A percentile compares a stretch with the other conserved stretches of the same genome.
Conservation (phyloP, 108 stramenopile species). For the Poteriospumella lacustris region DNA sequence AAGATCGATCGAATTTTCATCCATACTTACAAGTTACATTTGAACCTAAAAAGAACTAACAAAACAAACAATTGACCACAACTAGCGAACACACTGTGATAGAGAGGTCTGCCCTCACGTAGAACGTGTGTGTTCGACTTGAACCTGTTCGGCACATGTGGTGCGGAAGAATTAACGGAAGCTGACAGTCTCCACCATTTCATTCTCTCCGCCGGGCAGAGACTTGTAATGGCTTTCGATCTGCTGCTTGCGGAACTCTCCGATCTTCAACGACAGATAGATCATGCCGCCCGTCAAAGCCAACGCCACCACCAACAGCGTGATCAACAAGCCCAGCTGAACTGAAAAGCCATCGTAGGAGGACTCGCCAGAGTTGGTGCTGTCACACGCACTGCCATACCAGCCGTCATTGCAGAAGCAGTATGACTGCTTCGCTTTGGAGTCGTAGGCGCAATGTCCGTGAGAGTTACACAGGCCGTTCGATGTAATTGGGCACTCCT, state of each 20-base stretch:
- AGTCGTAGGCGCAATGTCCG: slow-evolving; percentile 26
- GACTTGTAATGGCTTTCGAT: not conserved
- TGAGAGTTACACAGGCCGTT: slow-evolving; percentile 12
- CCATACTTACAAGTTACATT: no score
- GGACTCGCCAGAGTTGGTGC: not conserved
- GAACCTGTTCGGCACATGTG: no score
- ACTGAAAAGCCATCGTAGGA: slow-evolving; percentile 27
- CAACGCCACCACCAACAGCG: slow-evolving; percentile 9
- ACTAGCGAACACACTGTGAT: no score
- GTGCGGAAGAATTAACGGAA: not conserved
- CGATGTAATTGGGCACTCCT: slow-evolving; percentile 22
- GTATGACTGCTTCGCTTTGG: not conserved
- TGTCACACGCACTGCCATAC: slow-evolving; percentile 1
- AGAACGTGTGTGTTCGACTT: no score
- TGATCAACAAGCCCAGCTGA: slow-evolving; percentile 9
- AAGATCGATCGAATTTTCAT: no score
- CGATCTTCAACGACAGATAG: not conserved
- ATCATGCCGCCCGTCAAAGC: not conserved
- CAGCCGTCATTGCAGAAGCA: slow-evolving; percentile 23
- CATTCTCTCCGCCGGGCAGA: not conserved
- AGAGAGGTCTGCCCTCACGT: no score
- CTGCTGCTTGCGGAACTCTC: slow-evolving; percentile 18
- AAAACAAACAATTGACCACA: no score
- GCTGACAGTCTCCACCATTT: slow-evolving; percentile 12
- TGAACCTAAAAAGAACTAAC: no score